Conservation (phyloP, 2,329 filamentous ascomycete genomes). For the Ophiognomonia clavigignenti-juglandacearum region DNA sequence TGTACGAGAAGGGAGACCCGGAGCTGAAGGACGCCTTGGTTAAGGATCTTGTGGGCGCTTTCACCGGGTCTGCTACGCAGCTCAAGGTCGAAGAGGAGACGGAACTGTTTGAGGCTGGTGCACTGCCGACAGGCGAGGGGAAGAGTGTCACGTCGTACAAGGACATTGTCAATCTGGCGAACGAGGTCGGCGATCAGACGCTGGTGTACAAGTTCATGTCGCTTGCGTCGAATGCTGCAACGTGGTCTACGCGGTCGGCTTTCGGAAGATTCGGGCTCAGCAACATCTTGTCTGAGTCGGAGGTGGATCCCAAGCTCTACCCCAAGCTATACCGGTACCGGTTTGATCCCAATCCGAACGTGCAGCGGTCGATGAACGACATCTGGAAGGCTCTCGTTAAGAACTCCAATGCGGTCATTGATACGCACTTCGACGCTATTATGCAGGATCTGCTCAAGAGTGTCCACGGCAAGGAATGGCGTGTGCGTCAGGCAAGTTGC, state of each 20-base stretch:
- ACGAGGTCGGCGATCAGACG: constrained; percentile 91
- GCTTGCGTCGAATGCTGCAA: constrained; percentile 88
- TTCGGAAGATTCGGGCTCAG: constrained; percentile 93
- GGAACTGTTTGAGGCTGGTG: constrained; percentile 87
- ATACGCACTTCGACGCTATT: constrained; percentile 81
- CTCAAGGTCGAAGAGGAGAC: constrained; percentile 88
- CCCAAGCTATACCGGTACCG: constrained; percentile 91
- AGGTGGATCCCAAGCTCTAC: constrained; percentile 88
- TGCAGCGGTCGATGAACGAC: constrained; percentile 92
- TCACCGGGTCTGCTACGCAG: constrained; percentile 70
- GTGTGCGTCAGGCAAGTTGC: constrained; percentile 87
- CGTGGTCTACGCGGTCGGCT: constrained; percentile 94
- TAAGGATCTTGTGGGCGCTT: constrained; percentile 80
- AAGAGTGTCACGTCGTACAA: constrained; percentile 93
- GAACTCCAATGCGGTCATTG: constrained; percentile 71
- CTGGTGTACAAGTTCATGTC: constrained; percentile 99
- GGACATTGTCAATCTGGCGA: constrained; percentile 92
- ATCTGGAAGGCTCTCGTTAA: constrained; percentile 98
- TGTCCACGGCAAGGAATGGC: constrained; percentile 88
- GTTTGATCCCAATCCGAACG: constrained; percentile 91
- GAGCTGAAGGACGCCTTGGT: constrained; percentile 77
- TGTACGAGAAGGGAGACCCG: constrained; percentile 88
- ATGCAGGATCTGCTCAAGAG: constrained; percentile 82
- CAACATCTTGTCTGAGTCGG: constrained; percentile 83
- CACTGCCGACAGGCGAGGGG: constrained; percentile 83